phyloP scores from a whole-genome alignment of 352 stramenopile genomes.

The Phytophthora constricta region DNA sequence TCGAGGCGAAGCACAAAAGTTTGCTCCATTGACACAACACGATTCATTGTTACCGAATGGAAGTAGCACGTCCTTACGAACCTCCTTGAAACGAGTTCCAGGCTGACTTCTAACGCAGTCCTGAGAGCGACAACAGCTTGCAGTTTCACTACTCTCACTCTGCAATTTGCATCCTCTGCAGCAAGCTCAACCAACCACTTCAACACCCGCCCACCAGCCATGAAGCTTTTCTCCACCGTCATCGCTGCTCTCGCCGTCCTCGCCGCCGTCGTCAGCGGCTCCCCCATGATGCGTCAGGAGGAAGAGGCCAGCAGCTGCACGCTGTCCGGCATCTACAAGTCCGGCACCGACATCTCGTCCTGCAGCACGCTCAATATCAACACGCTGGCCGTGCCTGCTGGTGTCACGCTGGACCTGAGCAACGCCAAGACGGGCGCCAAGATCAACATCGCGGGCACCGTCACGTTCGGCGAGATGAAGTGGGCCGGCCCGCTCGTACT shows the following conservation, averaged over 20 bases:
- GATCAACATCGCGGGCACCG: conserved; percentile 40
- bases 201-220: conserved; percentile 12
- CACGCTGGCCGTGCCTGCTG: conserved; percentile 35
- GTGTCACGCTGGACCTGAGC: conserved; percentile 41
- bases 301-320: conserved; percentile 17
- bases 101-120: too few relatives aligned
- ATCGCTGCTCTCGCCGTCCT: conserved; percentile 8
- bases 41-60: too few relatives aligned
- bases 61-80: too few relatives aligned
- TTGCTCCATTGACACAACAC: too few relatives aligned
- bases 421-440: conserved; percentile 31
- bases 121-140: too few relatives aligned
- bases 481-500: conserved; percentile 42
- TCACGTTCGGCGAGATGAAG: conserved; percentile 35
- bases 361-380: conserved; percentile 35
- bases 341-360: conserved; percentile 32
- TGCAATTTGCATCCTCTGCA: conserved; percentile 12
- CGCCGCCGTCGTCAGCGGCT: not conserved
- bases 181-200: not conserved
- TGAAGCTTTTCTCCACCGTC: conserved; percentile 23
- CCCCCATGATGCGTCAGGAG: conserved; percentile 31
- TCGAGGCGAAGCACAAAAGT: too few relatives aligned
- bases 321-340: conserved; percentile 40
- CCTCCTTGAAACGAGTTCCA: not conserved
- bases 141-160: conserved; percentile 11